Conservation (phyloP, 768 basidiomycete species). For the Tylopilus vinaceipallidus region DNA sequence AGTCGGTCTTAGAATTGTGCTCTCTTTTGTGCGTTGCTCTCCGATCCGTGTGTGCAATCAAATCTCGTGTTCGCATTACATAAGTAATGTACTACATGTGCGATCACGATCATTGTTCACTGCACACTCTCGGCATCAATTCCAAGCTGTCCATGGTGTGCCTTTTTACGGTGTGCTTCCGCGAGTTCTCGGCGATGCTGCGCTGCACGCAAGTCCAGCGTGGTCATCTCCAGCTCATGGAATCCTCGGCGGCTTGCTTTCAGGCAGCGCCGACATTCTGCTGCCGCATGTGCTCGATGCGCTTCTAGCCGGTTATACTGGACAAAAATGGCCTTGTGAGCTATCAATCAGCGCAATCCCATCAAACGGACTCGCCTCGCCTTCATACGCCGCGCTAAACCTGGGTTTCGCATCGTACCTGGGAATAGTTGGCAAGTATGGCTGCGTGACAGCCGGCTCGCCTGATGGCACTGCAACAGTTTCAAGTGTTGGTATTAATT, state of each 20-base stretch:
- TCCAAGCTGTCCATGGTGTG: slow-evolving; percentile 58
- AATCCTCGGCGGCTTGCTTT: slow-evolving; percentile 48
- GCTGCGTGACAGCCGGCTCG: slow-evolving; percentile 24
- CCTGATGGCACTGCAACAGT: slow-evolving; percentile 12
- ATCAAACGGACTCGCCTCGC: slow-evolving; percentile 22
- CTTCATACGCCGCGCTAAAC: slow-evolving; percentile 26
- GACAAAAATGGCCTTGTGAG: background rate
- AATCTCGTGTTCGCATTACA: slow-evolving; percentile 46
- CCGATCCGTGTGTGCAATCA: slow-evolving; percentile 67
- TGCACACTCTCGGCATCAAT: slow-evolving; percentile 42
- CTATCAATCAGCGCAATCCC: background rate
- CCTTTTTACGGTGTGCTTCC: slow-evolving; percentile 58
- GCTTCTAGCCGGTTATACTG: slow-evolving; percentile 36
- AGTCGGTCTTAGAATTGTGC: slow-evolving; percentile 48
- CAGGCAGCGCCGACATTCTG: slow-evolving; percentile 39
- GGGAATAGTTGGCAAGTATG: slow-evolving; percentile 35
- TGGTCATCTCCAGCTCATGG: slow-evolving; percentile 60
- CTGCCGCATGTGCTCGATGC: slow-evolving; percentile 39
- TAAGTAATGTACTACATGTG: slow-evolving; percentile 19
- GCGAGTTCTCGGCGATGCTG: slow-evolving; percentile 58
- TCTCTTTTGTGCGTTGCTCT: slow-evolving; percentile 68
- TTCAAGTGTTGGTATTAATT: slow-evolving; percentile 7
- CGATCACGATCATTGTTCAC: slow-evolving; percentile 26
- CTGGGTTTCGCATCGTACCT: slow-evolving; percentile 25
- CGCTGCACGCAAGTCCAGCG: slow-evolving; percentile 57